phyloP scores from a whole-genome alignment of 257 asterid genomes.

The Nicotiana attenuata region DNA sequence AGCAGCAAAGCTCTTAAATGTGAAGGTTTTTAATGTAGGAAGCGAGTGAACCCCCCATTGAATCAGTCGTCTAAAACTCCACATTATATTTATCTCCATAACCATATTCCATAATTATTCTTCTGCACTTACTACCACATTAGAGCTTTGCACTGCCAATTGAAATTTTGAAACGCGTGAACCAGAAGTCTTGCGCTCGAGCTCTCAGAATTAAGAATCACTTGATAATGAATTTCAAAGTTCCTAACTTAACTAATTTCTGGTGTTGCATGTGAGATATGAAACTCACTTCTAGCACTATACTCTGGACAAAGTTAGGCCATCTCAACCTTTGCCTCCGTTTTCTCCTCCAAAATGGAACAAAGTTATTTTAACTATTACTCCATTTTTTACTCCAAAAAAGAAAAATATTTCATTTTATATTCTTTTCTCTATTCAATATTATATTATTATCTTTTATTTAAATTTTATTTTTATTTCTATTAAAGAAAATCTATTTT shows the following conservation, averaged over 20 bases:
- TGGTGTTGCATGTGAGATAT: background rate
- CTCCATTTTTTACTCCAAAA: no score
- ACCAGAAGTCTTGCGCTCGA: no score
- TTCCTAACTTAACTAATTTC: background rate
- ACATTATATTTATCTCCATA: background rate
- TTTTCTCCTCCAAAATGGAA: no score
- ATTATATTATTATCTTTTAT: no score
- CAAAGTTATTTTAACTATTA: no score
- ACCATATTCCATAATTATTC: background rate
- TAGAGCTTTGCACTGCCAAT: background rate
- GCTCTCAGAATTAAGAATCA: rapidly evolving
- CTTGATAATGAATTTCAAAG: background rate
- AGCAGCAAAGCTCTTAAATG: background rate
- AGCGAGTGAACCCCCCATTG: background rate
- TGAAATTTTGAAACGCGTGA: background rate
- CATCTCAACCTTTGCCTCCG: no score
- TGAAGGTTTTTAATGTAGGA: background rate
- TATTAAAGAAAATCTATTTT: no score
- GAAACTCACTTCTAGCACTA: background rate
- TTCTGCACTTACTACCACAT: background rate
- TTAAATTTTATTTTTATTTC: no score
- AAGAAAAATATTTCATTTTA: no score
- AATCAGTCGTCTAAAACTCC: background rate
- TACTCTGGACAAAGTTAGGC: no score
- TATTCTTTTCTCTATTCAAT: no score